Evolutionary conservation across 176 grass and related monocot species (phyloP), one percentile per base, ranked within the genome.

Genomic region (Carex cristatella): DNA sequence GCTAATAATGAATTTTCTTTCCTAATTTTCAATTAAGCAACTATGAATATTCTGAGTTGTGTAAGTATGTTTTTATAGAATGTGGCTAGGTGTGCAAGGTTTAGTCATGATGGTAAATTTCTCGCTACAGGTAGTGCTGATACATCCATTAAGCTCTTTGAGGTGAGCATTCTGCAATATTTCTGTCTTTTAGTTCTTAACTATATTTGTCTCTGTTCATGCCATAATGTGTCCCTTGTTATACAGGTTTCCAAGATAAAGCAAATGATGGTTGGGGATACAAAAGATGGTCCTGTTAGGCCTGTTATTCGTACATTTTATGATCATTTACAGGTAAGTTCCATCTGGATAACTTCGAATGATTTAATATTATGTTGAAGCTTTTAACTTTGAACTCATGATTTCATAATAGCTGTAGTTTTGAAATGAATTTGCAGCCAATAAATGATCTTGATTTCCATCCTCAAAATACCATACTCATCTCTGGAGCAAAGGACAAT

Each of bases 381-480:
- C 27, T 28, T 23, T 68, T 13, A 9, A 48, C 7, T 83, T 83
- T 68, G 62, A 15, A 66, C 81, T 35, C 3, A 13, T 57, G 13
- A 78, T 78, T 27, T 5, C 27, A 31, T 65, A 83, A 68, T 33
- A 33, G 74, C 33, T 83, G 57, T 74, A 28, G 32, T 85, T 83
- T 89, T 55, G 60, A 65, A 88, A 80, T 78, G 65, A 88, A 82
- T 81, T 86, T 94, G 90, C 91, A 98, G 96, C 91, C 96, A 33
- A 88, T 95, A 69, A 98, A 98, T 81, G 93, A 95, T 92, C 89
- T 98, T 68, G 96, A 95, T 98, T 98, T 98, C 83, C 96, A 95
- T 82, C 93, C 93, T 65, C 91, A 90, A 86, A 94, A 48, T 87
- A 84, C 90, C 69, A 91, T 95, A 87, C 84, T 98, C 68, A 94